A percentile compares a stretch with the other conserved stretches of the same genome.
Evolutionary conservation across 306 rosid species (phyloP).

Genomic region (Leucaena leucocephala): DNA sequence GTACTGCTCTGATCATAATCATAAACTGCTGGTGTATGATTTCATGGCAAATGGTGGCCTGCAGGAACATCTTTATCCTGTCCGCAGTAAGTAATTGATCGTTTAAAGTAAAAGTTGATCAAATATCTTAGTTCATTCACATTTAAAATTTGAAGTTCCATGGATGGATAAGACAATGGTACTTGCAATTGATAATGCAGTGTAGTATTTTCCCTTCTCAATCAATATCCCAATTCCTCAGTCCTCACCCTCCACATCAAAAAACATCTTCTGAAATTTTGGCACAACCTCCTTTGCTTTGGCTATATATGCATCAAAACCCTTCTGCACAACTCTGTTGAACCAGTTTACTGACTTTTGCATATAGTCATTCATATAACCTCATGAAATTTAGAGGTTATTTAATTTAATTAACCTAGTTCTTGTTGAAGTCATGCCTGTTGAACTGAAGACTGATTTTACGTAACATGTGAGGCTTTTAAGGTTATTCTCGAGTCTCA

Average conservation of each 20-base stretch:
- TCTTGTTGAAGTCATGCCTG: not conserved
- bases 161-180: slow-evolving; percentile 6
- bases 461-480: not conserved
- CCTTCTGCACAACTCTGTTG: not conserved
- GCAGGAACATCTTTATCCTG: slow-evolving; percentile 94
- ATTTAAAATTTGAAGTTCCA: slow-evolving; percentile 2
- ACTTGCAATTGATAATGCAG: not conserved
- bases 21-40: slow-evolving; percentile 85
- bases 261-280: slow-evolving; percentile 8
- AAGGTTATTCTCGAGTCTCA: not conserved
- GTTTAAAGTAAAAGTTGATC: not conserved
- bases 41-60: slow-evolving; percentile 94
- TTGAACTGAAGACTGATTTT: slow-evolving; percentile 12
- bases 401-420: not conserved
- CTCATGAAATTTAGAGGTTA: slow-evolving; percentile 4
- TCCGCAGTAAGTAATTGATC: slow-evolving; percentile 56
- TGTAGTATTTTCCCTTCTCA: not conserved
- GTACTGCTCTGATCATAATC: slow-evolving; percentile 83
- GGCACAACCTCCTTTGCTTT: slow-evolving; percentile 12
- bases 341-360: not conserved
- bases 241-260: not conserved
- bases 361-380: not conserved
- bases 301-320: not conserved
- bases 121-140: slow-evolving; percentile 11
- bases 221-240: not conserved